Percentiles rank a stretch among this genome's conserved stretches.
Conservation (phyloP, 83 land plant species). For the Isoetes engelmannii region DNA sequence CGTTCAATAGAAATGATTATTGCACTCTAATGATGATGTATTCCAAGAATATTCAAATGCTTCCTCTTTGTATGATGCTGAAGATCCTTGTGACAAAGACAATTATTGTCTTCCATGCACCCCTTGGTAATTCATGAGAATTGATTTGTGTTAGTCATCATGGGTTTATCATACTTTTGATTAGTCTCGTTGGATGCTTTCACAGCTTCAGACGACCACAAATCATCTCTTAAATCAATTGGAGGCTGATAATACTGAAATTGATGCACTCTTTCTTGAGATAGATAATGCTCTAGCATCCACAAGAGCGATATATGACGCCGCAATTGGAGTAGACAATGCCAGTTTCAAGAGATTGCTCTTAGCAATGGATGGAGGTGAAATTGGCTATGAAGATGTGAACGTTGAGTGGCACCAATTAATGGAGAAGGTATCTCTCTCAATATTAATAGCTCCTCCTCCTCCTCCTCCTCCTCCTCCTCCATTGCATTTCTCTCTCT, state of each 20-base stretch:
- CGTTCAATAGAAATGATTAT: too few species aligned
- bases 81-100: not conserved
- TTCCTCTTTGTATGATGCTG: not conserved
- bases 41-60: too few species aligned
- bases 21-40: too few species aligned
- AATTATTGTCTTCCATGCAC: not conserved
- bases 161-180: not conserved
- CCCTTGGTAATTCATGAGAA: not conserved
- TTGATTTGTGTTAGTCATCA: not conserved
- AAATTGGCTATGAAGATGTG: not conserved
- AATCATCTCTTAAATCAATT: not conserved
- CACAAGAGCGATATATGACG: not conserved
- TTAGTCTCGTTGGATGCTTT: not conserved
- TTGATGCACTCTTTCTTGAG: not conserved
- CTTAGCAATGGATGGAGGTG: too few species aligned
- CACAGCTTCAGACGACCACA: slow-evolving; percentile 3
- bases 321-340: not conserved
- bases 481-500: not conserved
- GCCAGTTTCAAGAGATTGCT: too few species aligned
- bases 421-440: slow-evolving; percentile 1
- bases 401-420: not conserved
- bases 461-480: not conserved
- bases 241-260: not conserved
- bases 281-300: slow-evolving; percentile 2
- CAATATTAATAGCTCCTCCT: not conserved